phyloP scores from a whole-genome alignment of 169 alveolate species.

The Eimeria praecox region DNA sequence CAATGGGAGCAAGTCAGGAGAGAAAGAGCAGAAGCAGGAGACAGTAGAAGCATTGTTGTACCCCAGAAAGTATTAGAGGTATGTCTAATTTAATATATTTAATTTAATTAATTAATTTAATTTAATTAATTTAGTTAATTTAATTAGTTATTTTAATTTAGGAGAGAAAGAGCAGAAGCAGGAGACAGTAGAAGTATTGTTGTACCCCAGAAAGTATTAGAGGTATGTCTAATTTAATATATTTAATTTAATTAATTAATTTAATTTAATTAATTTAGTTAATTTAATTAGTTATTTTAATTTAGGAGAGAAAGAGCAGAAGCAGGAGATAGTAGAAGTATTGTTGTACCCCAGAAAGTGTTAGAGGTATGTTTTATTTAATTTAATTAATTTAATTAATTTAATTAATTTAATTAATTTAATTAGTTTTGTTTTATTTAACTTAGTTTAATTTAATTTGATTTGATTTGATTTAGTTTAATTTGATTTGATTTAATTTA shows the following conservation, averaged over 20 bases:
- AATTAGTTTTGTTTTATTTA: too few species aligned
- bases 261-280: too few species aligned
- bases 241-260: not conserved
- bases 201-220: not conserved
- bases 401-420: too few species aligned
- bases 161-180: not conserved
- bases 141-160: too few species aligned
- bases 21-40: slow-evolving; percentile 9
- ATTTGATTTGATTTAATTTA: too few species aligned
- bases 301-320: not conserved
- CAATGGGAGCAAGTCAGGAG: slow-evolving; percentile 77
- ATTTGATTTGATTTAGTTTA: too few species aligned
- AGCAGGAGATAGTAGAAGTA: slow-evolving; percentile 49
- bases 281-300: too few species aligned
- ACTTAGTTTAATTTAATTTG: too few species aligned
- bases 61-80: slow-evolving; percentile 25
- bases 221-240: not conserved
- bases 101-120: too few species aligned
- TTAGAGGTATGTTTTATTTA: not conserved
- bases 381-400: not conserved
- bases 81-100: not conserved
- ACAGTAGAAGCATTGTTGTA: not conserved
- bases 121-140: too few species aligned
- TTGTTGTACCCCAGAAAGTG: not conserved
- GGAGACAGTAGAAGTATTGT: slow-evolving; percentile 25